Evolutionary conservation across 176 grass and related monocot species (phyloP).

Genomic region (Oryza officinalis): DNA sequence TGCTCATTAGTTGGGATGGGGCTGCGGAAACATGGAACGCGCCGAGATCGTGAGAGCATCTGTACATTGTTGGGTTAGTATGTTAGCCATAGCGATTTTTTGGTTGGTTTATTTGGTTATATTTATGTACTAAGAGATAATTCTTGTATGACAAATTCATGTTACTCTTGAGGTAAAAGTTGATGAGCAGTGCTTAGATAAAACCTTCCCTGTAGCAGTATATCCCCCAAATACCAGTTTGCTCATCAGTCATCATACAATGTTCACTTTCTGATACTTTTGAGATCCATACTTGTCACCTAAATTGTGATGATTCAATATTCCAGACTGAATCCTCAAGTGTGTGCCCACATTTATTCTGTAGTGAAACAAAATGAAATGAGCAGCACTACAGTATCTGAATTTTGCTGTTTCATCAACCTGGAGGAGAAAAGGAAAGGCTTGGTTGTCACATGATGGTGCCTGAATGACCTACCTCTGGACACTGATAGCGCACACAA

Average conservation of each 20-base stretch:
- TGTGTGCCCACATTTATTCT: not conserved
- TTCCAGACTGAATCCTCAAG: conserved; percentile 4
- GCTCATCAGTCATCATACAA: not conserved
- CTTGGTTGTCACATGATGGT: conserved; percentile 5
- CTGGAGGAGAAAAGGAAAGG: conserved; percentile 13
- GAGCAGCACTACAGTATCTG: not conserved
- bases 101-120: conserved; percentile 33
- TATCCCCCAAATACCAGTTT: not conserved
- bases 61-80: conserved; percentile 59
- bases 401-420: conserved; percentile 23
- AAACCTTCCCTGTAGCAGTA: conserved; percentile 1
- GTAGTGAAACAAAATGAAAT: not conserved
- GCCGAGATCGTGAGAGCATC: conserved; percentile 26
- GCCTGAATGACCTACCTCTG: not conserved
- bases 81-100: conserved; percentile 54
- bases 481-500: not conserved
- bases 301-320: conserved; percentile 9
- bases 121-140: conserved; percentile 39
- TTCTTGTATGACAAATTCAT: conserved; percentile 46
- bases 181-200: conserved; percentile 24
- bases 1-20: not conserved
- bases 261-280: not conserved
- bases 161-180: conserved; percentile 18
- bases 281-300: not conserved
- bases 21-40: conserved; percentile 6